Conservation (phyloP, 352 stramenopile species). For the Phytopythium chamaehyphon region DNA sequence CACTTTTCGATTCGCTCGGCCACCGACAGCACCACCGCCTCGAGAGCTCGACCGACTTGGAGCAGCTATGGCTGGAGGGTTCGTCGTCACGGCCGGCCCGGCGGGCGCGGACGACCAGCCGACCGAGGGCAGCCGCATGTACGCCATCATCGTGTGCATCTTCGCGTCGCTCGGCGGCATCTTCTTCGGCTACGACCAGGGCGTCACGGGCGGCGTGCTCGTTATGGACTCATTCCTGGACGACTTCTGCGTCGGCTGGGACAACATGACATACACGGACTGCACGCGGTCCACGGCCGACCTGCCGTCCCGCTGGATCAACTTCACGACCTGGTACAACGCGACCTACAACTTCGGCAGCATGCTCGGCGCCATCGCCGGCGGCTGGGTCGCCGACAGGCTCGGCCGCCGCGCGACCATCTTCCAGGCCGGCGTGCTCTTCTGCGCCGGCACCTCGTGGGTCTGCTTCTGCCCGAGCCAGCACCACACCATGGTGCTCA, state of each 20-base stretch:
- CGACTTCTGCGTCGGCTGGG: slow-evolving; percentile 28
- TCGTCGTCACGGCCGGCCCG: slow-evolving; percentile 2
- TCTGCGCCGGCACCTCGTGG: slow-evolving; percentile 26
- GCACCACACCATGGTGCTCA: slow-evolving; percentile 11
- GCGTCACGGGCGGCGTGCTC: slow-evolving; percentile 31
- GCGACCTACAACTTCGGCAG: slow-evolving; percentile 32
- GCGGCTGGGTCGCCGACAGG: slow-evolving; percentile 25
- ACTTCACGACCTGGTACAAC: slow-evolving; percentile 30
- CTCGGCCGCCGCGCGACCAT: slow-evolving; percentile 26
- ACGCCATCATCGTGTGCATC: slow-evolving; percentile 34
- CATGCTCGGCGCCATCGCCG: slow-evolving; percentile 25
- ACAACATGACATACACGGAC: slow-evolving; percentile 16
- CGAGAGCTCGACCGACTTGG: too few relatives aligned
- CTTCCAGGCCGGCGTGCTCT: slow-evolving; percentile 27
- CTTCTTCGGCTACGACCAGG: slow-evolving; percentile 41
- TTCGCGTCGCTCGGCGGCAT: slow-evolving; percentile 33
- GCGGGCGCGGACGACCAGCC: not conserved
- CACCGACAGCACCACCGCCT: not conserved
- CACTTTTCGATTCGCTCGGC: slow-evolving; percentile 3
- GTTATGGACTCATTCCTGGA: slow-evolving; percentile 33
- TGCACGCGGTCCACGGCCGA: slow-evolving; percentile 13
- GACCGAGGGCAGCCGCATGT: slow-evolving; percentile 22
- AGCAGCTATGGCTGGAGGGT: slow-evolving; percentile 7
- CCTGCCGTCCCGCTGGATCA: slow-evolving; percentile 21
- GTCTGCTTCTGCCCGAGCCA: slow-evolving; percentile 13